Evolutionary conservation across 345 rosid genomes (phyloP), one percentile per base, ranked within the genome.

Genomic region (Carallia brachiata): DNA sequence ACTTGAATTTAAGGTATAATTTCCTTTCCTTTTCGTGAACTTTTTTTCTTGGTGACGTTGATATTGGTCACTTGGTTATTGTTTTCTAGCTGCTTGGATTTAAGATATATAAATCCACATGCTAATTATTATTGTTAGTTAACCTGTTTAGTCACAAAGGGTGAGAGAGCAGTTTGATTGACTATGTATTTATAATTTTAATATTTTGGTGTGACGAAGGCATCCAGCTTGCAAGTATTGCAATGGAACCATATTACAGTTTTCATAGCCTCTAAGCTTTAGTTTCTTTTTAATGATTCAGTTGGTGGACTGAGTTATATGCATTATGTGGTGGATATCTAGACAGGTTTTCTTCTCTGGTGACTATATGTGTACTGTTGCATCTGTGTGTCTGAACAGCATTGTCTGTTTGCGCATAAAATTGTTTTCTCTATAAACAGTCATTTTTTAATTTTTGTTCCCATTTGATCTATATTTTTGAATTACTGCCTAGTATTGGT

Each of bases 1-100:
- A 61, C 84, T 96, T 77, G 96, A 90, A 62, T 90, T 89, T 71
- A 92, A 90, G 97, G 99, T 96, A 78, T 30, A 48, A 39, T 75
- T 66, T 61, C 56, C 37, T 50, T 70, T 75, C 40, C 28, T 34
- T 37, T 63, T n/a, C 4, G 39, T 34, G 69, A 39, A 32, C 34
- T 32, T 32, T 32, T 32, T 52, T 32, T 68, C 4, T 40, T 18
- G 40, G 52, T 34, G 65, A 4, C n/a, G 61, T 19, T 67, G 27
- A 17, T 59, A 58, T 52, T 40, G 7, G 48, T 59, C n/a, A 32
- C 37, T 67, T 7, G 18, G 61, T 52, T 18, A 16, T 9, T 36
- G 2, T 54, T 67, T n/a, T 37, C 19, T 15, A 55, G 30, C 8
- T 23, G 59, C 9, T 55, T 13, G 16, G 50, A 44, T 44, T 10